These are phyloP conservation scores for Psophocarpus tetragonolobus DNA, from an alignment of 306 rosid genomes.

Conservation along the genomic window DNA sequence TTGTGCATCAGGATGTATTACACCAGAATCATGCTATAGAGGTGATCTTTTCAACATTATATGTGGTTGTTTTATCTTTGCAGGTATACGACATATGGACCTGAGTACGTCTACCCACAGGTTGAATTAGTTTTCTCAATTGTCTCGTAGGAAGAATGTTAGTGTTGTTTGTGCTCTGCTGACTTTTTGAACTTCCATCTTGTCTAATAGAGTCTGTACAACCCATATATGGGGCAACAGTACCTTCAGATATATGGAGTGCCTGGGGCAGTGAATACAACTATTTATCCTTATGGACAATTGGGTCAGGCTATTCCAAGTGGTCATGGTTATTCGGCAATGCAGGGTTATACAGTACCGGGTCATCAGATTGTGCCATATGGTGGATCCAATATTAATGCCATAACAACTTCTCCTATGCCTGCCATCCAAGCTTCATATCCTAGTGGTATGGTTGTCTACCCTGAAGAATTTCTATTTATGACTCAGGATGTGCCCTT, in stretches of 20 bases:
- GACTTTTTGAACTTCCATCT: constrained; percentile 32
- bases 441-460: constrained; percentile 63
- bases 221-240: constrained; percentile 78
- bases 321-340: constrained; percentile 72
- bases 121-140: constrained; percentile 39
- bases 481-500: background rate
- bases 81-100: constrained; percentile 91
- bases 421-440: constrained; percentile 81
- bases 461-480: background rate
- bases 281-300: constrained; percentile 82
- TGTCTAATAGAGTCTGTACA: constrained; percentile 61
- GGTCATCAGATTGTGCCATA: constrained; percentile 83
- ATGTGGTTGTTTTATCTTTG: constrained; percentile 49
- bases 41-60: constrained; percentile 43
- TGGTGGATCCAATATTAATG: constrained; percentile 75
- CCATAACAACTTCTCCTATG: constrained; percentile 72
- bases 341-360: constrained; percentile 79
- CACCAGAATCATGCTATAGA: constrained; percentile 42
- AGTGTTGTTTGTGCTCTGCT: constrained; percentile 26
- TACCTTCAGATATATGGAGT: constrained; percentile 86
- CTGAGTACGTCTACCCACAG: constrained; percentile 82
- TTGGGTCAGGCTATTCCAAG: constrained; percentile 75
- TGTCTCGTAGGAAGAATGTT: constrained; percentile 28
- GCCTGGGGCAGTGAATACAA: constrained; percentile 68
- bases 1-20: constrained; percentile 44